Percentiles rank a stretch among this genome's conserved stretches.
Conservation (phyloP, 2,329 filamentous ascomycete species). For the Pseudocercospora musae region DNA sequence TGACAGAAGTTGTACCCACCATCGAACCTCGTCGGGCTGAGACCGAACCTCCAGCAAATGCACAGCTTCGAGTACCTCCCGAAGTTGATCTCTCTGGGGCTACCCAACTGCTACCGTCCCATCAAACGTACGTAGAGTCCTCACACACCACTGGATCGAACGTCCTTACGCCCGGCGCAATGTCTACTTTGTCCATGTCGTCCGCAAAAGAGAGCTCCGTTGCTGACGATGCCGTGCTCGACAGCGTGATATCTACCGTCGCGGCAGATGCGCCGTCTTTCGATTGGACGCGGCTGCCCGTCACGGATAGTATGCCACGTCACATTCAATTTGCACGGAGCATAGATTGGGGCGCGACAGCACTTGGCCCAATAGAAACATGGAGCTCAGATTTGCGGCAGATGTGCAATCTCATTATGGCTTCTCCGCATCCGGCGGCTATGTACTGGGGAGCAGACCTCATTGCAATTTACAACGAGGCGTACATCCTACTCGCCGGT, state of each 20-base stretch:
- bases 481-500: conserved; percentile 67
- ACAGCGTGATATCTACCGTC: conserved; percentile 29
- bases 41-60: background rate
- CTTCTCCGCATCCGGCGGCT: conserved; percentile 58
- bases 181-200: conserved; percentile 12
- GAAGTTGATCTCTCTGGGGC: conserved; percentile 21
- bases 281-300: conserved; percentile 74
- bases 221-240: conserved; percentile 17
- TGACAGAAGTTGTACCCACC: conserved; percentile 24
- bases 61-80: conserved; percentile 4
- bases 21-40: conserved; percentile 19
- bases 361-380: conserved; percentile 69
- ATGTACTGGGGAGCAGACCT: conserved; percentile 47
- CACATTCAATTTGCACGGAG: conserved; percentile 72
- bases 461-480: conserved; percentile 69
- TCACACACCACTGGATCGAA: conserved; percentile 9
- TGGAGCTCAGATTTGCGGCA: conserved; percentile 68
- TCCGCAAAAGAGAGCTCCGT: conserved; percentile 12
- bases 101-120: conserved; percentile 24
- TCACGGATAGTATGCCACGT: conserved; percentile 60
- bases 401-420: conserved; percentile 82
- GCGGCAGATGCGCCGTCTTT: conserved; percentile 54
- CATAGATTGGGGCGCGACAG: conserved; percentile 69
- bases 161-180: conserved; percentile 15
- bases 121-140: conserved; percentile 28